Percentiles rank a stretch among this genome's conserved stretches.
Evolutionary conservation across 306 rosid species (phyloP).

Genomic region (Lablab purpureus): DNA sequence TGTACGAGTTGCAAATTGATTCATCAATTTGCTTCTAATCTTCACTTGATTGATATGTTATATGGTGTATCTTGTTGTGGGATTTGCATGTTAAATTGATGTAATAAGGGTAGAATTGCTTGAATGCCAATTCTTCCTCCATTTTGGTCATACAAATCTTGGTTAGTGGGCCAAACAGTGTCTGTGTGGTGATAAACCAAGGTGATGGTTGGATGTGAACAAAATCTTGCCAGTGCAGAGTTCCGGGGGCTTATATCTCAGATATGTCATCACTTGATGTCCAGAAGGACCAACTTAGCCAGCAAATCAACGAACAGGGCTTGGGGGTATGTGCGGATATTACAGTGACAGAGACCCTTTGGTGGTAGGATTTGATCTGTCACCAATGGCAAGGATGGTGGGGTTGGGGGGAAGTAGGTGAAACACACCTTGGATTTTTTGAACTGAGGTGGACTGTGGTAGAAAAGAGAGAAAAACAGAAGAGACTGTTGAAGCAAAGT

Average conservation of each 20-base stretch:
- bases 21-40: background rate
- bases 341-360: background rate
- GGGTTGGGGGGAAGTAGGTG: background rate
- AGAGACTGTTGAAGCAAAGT: background rate
- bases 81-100: background rate
- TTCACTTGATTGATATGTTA: background rate
- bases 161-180: background rate
- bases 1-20: constrained; percentile 28
- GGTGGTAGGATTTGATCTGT: background rate
- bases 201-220: constrained; percentile 28
- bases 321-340: background rate
- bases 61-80: background rate
- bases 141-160: background rate
- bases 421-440: background rate
- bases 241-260: background rate
- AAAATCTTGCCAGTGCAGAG: background rate
- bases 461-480: constrained; percentile 1
- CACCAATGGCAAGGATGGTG: background rate
- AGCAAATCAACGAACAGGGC: background rate
- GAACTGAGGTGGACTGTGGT: background rate
- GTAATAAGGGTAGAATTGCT: background rate
- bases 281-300: background rate
- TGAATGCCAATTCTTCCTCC: background rate
- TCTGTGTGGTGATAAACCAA: background rate
- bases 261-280: background rate